phyloP scores from a whole-genome alignment of 345 rosid species.

The Toxicodendron radicans region DNA sequence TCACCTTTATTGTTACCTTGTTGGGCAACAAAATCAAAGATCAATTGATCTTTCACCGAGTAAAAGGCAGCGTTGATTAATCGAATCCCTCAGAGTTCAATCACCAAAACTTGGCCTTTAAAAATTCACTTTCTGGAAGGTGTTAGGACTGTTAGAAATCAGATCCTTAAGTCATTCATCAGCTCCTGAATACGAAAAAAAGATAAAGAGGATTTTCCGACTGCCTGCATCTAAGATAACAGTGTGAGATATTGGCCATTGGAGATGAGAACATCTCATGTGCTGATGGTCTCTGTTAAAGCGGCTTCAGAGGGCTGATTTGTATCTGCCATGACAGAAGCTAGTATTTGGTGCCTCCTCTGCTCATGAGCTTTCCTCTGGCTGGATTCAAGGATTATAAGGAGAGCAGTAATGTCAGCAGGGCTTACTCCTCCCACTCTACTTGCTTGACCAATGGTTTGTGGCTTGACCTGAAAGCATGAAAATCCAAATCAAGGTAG shows the following conservation, averaged over 20 bases:
- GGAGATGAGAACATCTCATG: constrained; percentile 17
- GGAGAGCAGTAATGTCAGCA: constrained; percentile 89
- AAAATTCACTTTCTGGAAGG: background rate
- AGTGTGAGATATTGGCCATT: background rate
- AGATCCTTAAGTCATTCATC: background rate
- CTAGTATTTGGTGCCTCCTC: constrained; percentile 52
- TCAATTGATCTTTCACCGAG: background rate
- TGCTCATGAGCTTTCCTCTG: constrained; percentile 58
- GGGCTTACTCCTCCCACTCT: constrained; percentile 97
- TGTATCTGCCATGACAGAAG: constrained; percentile 37
- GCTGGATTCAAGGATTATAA: constrained; percentile 77
- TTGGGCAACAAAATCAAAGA: background rate
- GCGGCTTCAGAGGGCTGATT: constrained; percentile 26
- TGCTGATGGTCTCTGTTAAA: constrained; percentile 30
- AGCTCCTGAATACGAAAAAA: background rate
- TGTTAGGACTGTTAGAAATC: background rate
- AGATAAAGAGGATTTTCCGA: background rate
- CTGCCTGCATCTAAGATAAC: background rate
- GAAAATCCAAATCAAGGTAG: constrained; percentile 8
- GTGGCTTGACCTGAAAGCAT: constrained; percentile 76
- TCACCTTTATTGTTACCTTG: too few species aligned
- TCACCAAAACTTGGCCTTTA: background rate
- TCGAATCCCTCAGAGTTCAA: background rate
- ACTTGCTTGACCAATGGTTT: constrained; percentile 91
- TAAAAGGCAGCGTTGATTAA: background rate